These are phyloP conservation scores for Porogramme epimiltina DNA, from an alignment of 1,284 basidiomycete genomes.

Conservation along the genomic window DNA sequence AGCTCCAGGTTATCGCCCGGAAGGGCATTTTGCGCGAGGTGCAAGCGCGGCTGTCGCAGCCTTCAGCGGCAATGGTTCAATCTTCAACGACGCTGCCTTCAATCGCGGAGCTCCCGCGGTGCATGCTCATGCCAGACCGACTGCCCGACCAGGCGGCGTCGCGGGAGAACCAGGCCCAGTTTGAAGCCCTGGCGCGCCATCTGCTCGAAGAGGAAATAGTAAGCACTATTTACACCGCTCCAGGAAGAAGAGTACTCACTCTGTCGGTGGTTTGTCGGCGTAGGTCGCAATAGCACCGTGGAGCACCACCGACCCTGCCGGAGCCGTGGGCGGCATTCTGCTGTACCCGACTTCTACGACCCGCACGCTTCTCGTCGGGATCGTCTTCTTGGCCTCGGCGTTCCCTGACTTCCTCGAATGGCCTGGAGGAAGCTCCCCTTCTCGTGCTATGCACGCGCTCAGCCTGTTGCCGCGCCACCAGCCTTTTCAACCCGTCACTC, in stretches of 20 bases:
- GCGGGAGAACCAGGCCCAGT: conserved; percentile 52
- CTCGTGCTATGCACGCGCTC: neutral
- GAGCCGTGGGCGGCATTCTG: conserved; percentile 56
- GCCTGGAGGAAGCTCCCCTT: conserved; percentile 11
- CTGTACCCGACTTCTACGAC: conserved; percentile 56
- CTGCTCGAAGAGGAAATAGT: conserved; percentile 56
- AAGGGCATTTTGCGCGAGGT: conserved; percentile 48
- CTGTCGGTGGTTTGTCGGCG: neutral
- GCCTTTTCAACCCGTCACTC: conserved; percentile 15
- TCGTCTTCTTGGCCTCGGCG: conserved; percentile 49
- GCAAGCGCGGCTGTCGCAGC: conserved; percentile 47
- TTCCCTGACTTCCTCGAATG: conserved; percentile 54
- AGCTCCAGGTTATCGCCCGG: conserved; percentile 45
- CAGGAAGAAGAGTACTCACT: too few species aligned
- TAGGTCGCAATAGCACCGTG: conserved; percentile 62
- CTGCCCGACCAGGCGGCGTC: conserved; percentile 49
- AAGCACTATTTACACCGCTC: conserved; percentile 26
- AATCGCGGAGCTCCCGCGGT: conserved; percentile 44
- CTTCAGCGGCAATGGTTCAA: conserved; percentile 16
- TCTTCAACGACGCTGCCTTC: too few species aligned
- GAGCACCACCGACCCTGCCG: conserved; percentile 43
- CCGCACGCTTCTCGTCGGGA: conserved; percentile 59
- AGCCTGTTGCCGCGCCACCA: conserved; percentile 12
- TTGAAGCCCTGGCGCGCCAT: conserved; percentile 53
- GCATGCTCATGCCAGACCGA: conserved; percentile 64